Conservation (phyloP, 768 basidiomycete species). For the Naganishia antarctica region DNA sequence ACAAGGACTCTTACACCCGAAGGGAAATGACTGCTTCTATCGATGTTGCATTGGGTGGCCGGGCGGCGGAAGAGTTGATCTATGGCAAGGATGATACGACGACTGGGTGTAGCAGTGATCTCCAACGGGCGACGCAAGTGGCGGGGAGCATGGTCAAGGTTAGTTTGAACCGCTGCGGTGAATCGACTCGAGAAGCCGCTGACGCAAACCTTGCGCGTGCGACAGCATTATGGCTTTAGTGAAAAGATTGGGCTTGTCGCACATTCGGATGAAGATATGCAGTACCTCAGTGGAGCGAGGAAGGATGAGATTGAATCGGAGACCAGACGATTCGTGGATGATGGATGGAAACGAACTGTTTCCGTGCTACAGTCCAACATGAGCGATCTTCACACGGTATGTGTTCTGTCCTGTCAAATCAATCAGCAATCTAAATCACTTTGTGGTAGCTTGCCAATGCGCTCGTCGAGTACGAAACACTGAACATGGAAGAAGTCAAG, state of each 20-base stretch:
- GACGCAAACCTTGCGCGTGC: background rate
- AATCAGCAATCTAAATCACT: background rate
- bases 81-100: slow-evolving; percentile 84
- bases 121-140: slow-evolving; percentile 69
- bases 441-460: slow-evolving; percentile 71
- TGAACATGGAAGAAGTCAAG: slow-evolving; percentile 77
- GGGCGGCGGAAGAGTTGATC: slow-evolving; percentile 89
- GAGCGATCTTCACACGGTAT: slow-evolving; percentile 64
- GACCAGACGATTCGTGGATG: slow-evolving; percentile 69
- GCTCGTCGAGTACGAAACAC: slow-evolving; percentile 89
- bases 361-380: slow-evolving; percentile 62
- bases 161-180: slow-evolving; percentile 36
- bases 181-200: too few relatives aligned
- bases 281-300: slow-evolving; percentile 66
- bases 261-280: slow-evolving; percentile 68
- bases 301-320: slow-evolving; percentile 83
- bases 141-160: slow-evolving; percentile 88
- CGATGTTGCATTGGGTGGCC: slow-evolving; percentile 89
- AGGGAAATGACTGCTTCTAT: slow-evolving; percentile 55
- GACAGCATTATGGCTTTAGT: slow-evolving; percentile 48
- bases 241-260: slow-evolving; percentile 63
- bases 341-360: slow-evolving; percentile 64
- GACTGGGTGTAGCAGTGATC: slow-evolving; percentile 86
- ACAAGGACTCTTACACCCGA: slow-evolving; percentile 49
- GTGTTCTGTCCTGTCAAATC: slow-evolving; percentile 22